phyloP scores from a whole-genome alignment of 2,329 filamentous ascomycete species.

The Penicillium capsulatum region DNA sequence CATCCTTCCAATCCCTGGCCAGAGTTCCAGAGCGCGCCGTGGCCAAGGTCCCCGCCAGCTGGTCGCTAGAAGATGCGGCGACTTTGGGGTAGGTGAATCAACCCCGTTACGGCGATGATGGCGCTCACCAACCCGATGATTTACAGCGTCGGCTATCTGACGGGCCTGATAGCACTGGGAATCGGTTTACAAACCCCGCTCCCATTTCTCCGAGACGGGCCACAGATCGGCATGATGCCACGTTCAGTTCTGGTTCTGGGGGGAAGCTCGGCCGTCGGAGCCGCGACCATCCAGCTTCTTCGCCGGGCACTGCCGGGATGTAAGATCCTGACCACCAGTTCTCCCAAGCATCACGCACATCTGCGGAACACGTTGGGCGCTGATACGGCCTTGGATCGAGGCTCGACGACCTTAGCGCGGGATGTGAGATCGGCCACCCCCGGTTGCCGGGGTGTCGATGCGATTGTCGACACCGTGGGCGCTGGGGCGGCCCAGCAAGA shows the following conservation, averaged over 20 bases:
- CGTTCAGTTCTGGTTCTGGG: conserved; percentile 36
- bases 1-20: conserved; percentile 5
- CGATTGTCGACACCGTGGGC: conserved; percentile 33
- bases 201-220: conserved; percentile 20
- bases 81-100: conserved; percentile 6
- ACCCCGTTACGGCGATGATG: neutral
- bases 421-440: conserved; percentile 3
- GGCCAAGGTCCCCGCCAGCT: conserved; percentile 3
- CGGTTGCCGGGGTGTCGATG: conserved; percentile 26
- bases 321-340: conserved; percentile 34
- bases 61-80: conserved; percentile 7
- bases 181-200: conserved; percentile 5
- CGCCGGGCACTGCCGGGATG: conserved; percentile 29
- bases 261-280: conserved; percentile 34
- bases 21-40: conserved; percentile 4
- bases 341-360: conserved; percentile 3
- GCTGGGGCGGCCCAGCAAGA: conserved; percentile 18
- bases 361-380: neutral
- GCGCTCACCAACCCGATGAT: too few species aligned
- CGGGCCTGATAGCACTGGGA: conserved; percentile 9
- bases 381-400: conserved; percentile 3
- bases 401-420: neutral
- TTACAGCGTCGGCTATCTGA: conserved; percentile 7
- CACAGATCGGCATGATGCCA: conserved; percentile 15
- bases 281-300: conserved; percentile 35